Evolutionary conservation across 1,139 yeast species (phyloP).

Genomic region (Candida albicans): DNA sequence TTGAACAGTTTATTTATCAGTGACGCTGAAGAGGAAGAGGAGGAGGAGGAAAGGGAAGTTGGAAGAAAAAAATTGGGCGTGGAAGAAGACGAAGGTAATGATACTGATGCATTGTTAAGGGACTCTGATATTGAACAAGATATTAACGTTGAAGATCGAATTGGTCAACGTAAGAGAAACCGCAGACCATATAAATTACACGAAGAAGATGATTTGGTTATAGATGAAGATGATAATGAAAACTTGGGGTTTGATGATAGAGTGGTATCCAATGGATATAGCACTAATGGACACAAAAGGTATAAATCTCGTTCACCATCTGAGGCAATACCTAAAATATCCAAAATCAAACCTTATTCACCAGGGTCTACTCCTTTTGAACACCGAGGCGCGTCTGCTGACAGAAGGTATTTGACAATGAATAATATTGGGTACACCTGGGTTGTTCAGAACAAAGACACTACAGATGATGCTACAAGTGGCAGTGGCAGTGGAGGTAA

Average conservation of each 20-base stretch:
- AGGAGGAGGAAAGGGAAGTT: slow-evolving; percentile 10
- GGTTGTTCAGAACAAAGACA: slow-evolving; percentile 54
- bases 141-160: slow-evolving; percentile 6
- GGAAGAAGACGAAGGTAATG: slow-evolving; percentile 23
- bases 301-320: slow-evolving; percentile 4
- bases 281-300: slow-evolving; percentile 13
- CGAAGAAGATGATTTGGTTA: slow-evolving; percentile 23
- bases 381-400: slow-evolving; percentile 18
- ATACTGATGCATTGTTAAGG: slow-evolving; percentile 23
- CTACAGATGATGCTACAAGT: slow-evolving; percentile 10
- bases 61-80: slow-evolving; percentile 17
- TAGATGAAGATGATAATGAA: slow-evolving; percentile 21
- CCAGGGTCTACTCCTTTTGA: slow-evolving; percentile 82
- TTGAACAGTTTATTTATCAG: slow-evolving; percentile 26
- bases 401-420: slow-evolving; percentile 77
- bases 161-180: slow-evolving; percentile 3
- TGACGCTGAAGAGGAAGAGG: slow-evolving; percentile 30
- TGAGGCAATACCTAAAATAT: not conserved
- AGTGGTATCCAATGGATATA: slow-evolving; percentile 18
- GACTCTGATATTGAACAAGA: slow-evolving; percentile 20
- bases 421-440: slow-evolving; percentile 82
- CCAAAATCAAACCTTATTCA: slow-evolving; percentile 44
- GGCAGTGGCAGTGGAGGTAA: slow-evolving; percentile 35
- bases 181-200: slow-evolving; percentile 19
- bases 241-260: slow-evolving; percentile 18